Conservation (phyloP, 352 stramenopile species). For the Phytophthora pistaciae region DNA sequence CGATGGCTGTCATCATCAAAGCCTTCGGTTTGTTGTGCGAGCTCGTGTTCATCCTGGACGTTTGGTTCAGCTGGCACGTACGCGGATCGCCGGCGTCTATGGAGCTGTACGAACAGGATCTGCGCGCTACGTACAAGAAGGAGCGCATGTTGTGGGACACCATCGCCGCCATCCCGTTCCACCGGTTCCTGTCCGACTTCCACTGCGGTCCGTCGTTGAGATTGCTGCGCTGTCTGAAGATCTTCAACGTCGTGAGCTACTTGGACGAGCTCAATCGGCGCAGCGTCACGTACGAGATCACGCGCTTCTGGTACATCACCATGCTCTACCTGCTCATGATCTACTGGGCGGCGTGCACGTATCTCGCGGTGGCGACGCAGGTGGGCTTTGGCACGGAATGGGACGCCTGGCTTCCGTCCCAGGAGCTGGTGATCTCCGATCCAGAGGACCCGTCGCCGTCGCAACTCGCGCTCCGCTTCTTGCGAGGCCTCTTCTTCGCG, state of each 20-base stretch:
- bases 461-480: conserved; percentile 40
- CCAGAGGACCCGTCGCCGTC: conserved; percentile 35
- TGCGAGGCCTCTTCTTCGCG: conserved; percentile 57
- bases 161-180: conserved; percentile 46
- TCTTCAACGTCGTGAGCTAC: conserved; percentile 61
- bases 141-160: conserved; percentile 57
- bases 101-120: conserved; percentile 60
- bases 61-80: conserved; percentile 58
- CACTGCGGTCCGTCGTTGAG: conserved; percentile 35
- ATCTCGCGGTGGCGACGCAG: conserved; percentile 46
- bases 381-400: conserved; percentile 58
- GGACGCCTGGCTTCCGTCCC: conserved; percentile 57
- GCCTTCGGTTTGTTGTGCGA: conserved; percentile 44
- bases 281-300: conserved; percentile 60
- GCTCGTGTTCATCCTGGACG: conserved; percentile 51
- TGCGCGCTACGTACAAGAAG: conserved; percentile 42
- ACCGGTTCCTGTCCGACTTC: conserved; percentile 53
- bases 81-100: conserved; percentile 41
- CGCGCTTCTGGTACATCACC: conserved; percentile 62
- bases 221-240: conserved; percentile 55
- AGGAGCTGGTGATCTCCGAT: conserved; percentile 41
- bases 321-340: conserved; percentile 66
- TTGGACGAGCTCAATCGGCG: conserved; percentile 67
- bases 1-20: conserved; percentile 21
- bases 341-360: conserved; percentile 69